Evolutionary conservation across 129 eudicot genomes (phyloP), one percentile per base, ranked within the genome.

Genomic region (Tagetes erecta): DNA sequence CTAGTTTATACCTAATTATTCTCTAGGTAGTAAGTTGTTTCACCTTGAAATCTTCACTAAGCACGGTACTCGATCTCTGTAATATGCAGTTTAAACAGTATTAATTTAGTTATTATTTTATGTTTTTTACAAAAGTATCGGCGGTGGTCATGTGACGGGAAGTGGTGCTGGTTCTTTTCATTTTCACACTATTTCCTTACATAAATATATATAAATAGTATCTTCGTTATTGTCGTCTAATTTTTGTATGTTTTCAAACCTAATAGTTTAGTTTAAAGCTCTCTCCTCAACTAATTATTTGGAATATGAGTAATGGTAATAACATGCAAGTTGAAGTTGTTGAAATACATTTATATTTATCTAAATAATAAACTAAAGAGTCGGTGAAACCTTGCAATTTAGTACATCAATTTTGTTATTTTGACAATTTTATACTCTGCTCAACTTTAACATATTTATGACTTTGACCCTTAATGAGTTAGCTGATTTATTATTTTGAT

Each of bases 11-110:
- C 58, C 57, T 78, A 2, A 41, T 71, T 78, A 20, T 78, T 78
- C 78, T 83, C 87, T 85, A 87, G 79, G 96, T 86, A 87, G 77
- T 80, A 85, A 83, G 94, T 79, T 90, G 96, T 90, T 91, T 80
- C 85, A 80, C 89, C 87, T 90, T 64, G 96, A 65, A 71, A 82
- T 82, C 86, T 77, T 76, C 87, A 81, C 63, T 72, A 50, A 14
- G 38, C 76, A 68, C 71, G 35, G 45, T 31, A 50, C 76, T 75
- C 80, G 71, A 75, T 70, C 62, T 66, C 81, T 76, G 72, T 41
- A 64, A 14, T 60, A 34, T 55, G 67, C 80, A 42, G 75, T 37
- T 20, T 63, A 62, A 20, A 20, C 27, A 31, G 33, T 35, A 31
- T 35, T 20, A 11, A 53, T 57, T 35, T 11, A 66, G 4, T 13